Base-by-base conservation (phyloP, 2,329 filamentous ascomycete genomes). In the Sporothrix phasma region DNA sequence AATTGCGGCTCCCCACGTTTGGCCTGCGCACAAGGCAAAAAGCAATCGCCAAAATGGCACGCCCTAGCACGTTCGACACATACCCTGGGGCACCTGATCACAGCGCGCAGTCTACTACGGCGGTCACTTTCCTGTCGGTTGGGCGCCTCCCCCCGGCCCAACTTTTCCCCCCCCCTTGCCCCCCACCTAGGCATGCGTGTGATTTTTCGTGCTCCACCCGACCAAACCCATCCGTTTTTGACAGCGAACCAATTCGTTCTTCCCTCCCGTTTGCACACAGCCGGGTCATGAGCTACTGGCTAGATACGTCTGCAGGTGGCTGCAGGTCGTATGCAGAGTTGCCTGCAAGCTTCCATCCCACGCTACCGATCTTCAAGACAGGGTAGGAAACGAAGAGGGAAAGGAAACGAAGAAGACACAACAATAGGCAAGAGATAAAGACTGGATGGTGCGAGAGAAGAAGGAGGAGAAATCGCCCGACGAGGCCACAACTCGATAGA, bases 241-340 rank as follows among this genome's bases (percentile, higher is more conserved):
- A 72, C 70, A 73, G 71, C 72, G 72, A 68, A 68, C 66, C 67
- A 62, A 65, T 67, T 67, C 56, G 53, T 31, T 60, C 49, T n/a
- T 22, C 15, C 53, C 59, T 62, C 63, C 61, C 66, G 68, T 71
- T 61, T 45, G 24, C 64, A 54, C 46, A 54, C 66, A 56, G 49
- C 62, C n/a, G n/a, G n/a, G n/a, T n/a, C n/a, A 59, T 62, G 59
- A 65, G 65, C 24, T 63, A 65, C 34, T 64, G 47, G 49, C 24
- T 59, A 22, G 10, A n/a, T n/a, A n/a, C n/a, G n/a, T n/a, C n/a
- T n/a, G n/a, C n/a, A 58, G 39, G n/a, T 37, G 11, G 29, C 49
- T 54, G 41, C 63, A 61, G 24, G 26, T 45, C 53, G 59, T 37
- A 61, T 60, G 53, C 41, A 46, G 19, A 46, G 41, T n/a, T 56